phyloP scores from a whole-genome alignment of 2,329 filamentous ascomycete genomes.

The Fonsecaea nubica region DNA sequence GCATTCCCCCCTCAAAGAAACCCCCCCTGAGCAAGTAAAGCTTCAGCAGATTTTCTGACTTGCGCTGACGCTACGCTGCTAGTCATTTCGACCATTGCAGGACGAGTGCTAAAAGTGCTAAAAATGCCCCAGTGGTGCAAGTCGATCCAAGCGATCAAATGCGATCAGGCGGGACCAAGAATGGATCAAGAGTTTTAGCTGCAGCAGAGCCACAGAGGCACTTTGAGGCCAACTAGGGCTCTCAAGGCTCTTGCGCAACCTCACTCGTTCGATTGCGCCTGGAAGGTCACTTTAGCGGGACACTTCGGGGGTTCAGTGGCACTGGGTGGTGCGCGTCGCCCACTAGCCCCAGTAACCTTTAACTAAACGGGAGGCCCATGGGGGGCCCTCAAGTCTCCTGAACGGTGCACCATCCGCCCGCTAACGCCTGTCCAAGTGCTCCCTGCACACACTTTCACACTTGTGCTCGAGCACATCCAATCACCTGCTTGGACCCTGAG shows the following conservation, averaged over 20 bases:
- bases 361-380: conserved; percentile 15
- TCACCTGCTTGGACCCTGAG: background rate
- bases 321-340: background rate
- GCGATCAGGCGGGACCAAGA: conserved; percentile 15
- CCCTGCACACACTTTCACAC: background rate
- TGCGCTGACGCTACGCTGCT: conserved; percentile 13
- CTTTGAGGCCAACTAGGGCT: background rate
- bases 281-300: conserved; percentile 11
- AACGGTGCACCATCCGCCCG: background rate
- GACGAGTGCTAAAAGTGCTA: conserved; percentile 18
- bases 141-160: conserved; percentile 12
- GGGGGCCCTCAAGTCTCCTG: conserved; percentile 5
- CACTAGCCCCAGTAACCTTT: conserved; percentile 7
- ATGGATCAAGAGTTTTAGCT: conserved; percentile 19
- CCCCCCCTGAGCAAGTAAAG: conserved; percentile 9
- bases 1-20: conserved; percentile 2
- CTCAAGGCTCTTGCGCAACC: conserved; percentile 6
- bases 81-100: conserved; percentile 14
- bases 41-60: conserved; percentile 14
- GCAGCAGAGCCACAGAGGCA: conserved; percentile 6
- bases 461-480: background rate
- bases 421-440: background rate
- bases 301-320: background rate
- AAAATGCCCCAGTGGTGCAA: conserved; percentile 20
- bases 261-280: conserved; percentile 17